A percentile compares a stretch with the other conserved stretches of the same genome.
Conservation (phyloP, 371 early-diverging fungal genomes). For the Choanephora cucurbitarum region DNA sequence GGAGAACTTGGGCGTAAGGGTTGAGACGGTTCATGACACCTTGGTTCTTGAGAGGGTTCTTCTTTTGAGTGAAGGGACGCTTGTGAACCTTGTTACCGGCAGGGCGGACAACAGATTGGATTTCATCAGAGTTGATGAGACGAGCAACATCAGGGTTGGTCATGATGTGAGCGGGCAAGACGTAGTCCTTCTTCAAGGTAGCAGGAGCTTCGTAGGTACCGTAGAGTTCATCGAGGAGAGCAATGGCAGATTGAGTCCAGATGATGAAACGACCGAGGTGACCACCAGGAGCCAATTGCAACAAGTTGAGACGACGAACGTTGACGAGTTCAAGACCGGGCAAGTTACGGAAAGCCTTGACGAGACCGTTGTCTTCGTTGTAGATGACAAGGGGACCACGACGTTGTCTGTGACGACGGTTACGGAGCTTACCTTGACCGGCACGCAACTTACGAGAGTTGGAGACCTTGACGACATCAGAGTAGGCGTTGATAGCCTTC, state of each 20-base stretch:
- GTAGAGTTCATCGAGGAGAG: conserved; percentile 93
- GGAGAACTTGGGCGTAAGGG: conserved; percentile 93
- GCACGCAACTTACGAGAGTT: conserved; percentile 97
- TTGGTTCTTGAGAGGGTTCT: conserved; percentile 97
- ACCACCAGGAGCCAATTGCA: conserved; percentile 99
- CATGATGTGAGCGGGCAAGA: conserved; percentile 88
- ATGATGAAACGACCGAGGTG: conserved; percentile 99
- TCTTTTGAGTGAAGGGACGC: conserved; percentile 93
- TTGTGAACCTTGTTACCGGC: conserved; percentile 80
- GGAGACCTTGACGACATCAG: conserved; percentile 97
- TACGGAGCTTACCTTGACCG: conserved; percentile 99
- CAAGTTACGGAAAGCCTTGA: conserved; percentile 99
- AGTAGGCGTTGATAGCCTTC: conserved; percentile 92
- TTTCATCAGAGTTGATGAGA: conserved; percentile 97
- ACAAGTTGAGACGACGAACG: conserved; percentile 95
- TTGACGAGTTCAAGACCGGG: conserved; percentile 97
- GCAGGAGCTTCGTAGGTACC: conserved; percentile 87
- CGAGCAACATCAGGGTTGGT: conserved; percentile 95
- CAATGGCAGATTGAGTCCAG: conserved; percentile 99
- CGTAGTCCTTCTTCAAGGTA: conserved; percentile 93
- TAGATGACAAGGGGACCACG: conserved; percentile 99
- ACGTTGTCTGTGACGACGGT: conserved; percentile 98
- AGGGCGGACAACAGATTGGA: conserved; percentile 93
- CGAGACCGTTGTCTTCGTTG: conserved; percentile 94
- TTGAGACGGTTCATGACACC: conserved; percentile 94